These are phyloP conservation scores for Diaporthe sp. DNA, from an alignment of 2,329 filamentous ascomycete species.

Conservation along the genomic window DNA sequence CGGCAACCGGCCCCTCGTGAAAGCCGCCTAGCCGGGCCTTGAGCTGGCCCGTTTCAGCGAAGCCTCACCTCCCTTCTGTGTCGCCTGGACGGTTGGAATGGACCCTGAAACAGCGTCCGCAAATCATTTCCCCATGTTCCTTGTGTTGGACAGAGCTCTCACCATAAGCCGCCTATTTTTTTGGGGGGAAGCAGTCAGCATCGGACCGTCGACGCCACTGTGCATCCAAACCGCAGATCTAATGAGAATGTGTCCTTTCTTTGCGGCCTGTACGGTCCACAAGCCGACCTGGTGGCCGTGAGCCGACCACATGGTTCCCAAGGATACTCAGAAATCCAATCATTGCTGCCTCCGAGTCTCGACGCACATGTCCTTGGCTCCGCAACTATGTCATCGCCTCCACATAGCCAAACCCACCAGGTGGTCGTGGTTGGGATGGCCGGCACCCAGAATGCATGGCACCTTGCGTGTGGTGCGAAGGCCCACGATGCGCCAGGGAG, in stretches of 20 bases:
- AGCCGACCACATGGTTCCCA: constrained; percentile 41
- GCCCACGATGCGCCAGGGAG: constrained; percentile 17
- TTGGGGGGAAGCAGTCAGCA: constrained; percentile 18
- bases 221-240: constrained; percentile 36
- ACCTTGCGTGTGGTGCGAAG: constrained; percentile 30
- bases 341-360: constrained; percentile 12
- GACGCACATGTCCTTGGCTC: constrained; percentile 25
- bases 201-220: constrained; percentile 36
- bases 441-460: constrained; percentile 18
- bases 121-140: constrained; percentile 17
- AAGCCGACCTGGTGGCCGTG: constrained; percentile 29
- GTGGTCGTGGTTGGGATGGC: constrained; percentile 28
- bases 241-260: constrained; percentile 30
- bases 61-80: constrained; percentile 20
- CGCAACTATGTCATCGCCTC: constrained; percentile 40
- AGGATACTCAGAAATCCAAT: constrained; percentile 34
- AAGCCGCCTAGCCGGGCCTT: constrained; percentile 8
- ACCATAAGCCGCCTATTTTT: constrained; percentile 11
- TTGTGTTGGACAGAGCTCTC: neutral
- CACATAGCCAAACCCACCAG: constrained; percentile 18
- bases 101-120: constrained; percentile 37
- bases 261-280: constrained; percentile 18
- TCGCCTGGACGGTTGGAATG: constrained; percentile 34
- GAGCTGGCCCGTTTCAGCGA: constrained; percentile 36
- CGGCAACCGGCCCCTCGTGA: constrained; percentile 10